phyloP scores from a whole-genome alignment of 108 stramenopile species.

The Chaetoceros tenuissimus region DNA sequence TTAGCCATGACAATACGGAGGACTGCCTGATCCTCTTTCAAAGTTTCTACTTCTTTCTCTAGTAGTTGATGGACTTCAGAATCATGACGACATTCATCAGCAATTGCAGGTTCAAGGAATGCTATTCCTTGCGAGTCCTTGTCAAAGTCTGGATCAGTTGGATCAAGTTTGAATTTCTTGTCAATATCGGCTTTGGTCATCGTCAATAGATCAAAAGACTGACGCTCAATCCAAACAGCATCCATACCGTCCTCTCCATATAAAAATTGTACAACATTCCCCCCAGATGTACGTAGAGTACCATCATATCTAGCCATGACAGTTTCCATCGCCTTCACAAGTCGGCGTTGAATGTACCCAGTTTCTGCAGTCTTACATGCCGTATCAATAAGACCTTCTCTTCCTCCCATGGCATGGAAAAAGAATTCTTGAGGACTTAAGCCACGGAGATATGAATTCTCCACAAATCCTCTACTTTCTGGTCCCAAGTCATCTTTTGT shows the following conservation, averaged over 20 bases:
- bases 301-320: conserved; percentile 97
- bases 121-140: conserved; percentile 65
- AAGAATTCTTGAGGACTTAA: conserved; percentile 98
- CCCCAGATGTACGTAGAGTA: conserved; percentile 87
- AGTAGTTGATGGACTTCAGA: conserved; percentile 79
- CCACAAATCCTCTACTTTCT: conserved; percentile 97
- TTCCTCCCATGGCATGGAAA: conserved; percentile 99
- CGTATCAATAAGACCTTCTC: conserved; percentile 98
- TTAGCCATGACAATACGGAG: conserved; percentile 84
- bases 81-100: conserved; percentile 81
- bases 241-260: conserved; percentile 99
- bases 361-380: conserved; percentile 99
- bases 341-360: conserved; percentile 98
- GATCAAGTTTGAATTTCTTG: conserved; percentile 62
- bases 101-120: conserved; percentile 71
- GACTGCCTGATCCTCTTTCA: conserved; percentile 77
- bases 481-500: conserved; percentile 98
- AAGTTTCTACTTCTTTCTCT: conserved; percentile 79
- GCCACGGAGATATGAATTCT: conserved; percentile 97
- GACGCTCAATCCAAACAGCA: conserved; percentile 97
- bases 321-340: conserved; percentile 98
- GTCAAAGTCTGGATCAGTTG: conserved; percentile 80
- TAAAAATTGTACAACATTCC: conserved; percentile 95
- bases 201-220: conserved; percentile 84
- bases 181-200: conserved; percentile 74